These are phyloP conservation scores for Solanum neorickii DNA, from an alignment of 257 asterid genomes.

Conservation along the genomic window DNA sequence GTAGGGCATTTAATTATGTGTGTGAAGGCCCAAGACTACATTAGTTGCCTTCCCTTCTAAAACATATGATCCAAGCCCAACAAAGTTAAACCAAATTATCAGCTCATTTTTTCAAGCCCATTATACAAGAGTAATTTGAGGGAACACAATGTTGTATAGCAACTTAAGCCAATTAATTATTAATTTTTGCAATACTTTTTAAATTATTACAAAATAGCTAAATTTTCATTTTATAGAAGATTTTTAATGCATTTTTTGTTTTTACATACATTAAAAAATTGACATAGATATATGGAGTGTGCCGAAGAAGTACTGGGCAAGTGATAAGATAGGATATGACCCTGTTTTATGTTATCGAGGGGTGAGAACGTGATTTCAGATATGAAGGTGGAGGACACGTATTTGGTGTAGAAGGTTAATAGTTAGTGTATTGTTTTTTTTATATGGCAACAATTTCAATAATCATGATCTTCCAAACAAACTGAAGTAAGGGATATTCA, in stretches of 20 bases:
- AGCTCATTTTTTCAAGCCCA: background rate
- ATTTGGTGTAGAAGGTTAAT: too few relatives aligned
- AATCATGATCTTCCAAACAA: background rate
- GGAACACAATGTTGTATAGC: background rate
- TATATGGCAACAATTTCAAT: too few relatives aligned
- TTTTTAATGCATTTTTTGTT: background rate
- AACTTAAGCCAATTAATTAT: background rate
- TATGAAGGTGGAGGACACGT: too few relatives aligned
- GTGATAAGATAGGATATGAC: too few relatives aligned
- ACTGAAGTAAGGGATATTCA: background rate
- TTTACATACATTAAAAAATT: too few relatives aligned
- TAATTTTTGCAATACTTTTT: background rate
- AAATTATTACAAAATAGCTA: too few relatives aligned
- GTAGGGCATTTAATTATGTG: background rate
- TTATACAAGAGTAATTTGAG: background rate
- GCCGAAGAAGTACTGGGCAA: too few relatives aligned
- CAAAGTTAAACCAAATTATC: background rate
- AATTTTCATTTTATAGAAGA: too few relatives aligned
- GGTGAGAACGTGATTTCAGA: too few relatives aligned
- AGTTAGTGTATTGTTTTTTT: too few relatives aligned
- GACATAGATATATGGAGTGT: background rate
- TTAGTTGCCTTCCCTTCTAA: background rate
- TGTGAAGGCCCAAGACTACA: background rate
- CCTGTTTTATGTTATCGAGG: too few relatives aligned
- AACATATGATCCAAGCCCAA: background rate